phyloP scores from a whole-genome alignment of 129 eudicot genomes.

The Pittosporum tobira region DNA sequence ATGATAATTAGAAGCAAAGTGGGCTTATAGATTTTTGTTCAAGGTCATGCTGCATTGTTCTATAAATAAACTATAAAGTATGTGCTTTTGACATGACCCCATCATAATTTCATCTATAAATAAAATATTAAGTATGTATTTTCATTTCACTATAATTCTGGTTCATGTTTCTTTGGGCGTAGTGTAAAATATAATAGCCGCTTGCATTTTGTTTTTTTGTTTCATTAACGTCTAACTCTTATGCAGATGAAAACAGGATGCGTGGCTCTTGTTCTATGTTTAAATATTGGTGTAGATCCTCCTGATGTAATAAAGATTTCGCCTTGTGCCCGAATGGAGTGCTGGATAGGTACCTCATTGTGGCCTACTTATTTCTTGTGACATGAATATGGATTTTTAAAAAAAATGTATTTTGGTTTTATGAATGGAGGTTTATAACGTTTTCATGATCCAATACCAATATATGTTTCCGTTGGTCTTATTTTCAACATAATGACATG shows the following conservation, averaged over 20 bases:
- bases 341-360: slow-evolving; percentile 82
- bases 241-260: slow-evolving; percentile 99
- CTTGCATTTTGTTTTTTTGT: not conserved
- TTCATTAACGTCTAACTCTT: slow-evolving; percentile 4
- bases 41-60: too few species aligned
- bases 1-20: too few species aligned
- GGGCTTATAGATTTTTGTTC: too few species aligned
- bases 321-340: slow-evolving; percentile 99
- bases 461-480: too few species aligned
- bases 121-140: too few species aligned
- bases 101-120: too few species aligned
- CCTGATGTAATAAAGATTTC: slow-evolving; percentile 98
- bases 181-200: too few species aligned
- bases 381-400: not conserved
- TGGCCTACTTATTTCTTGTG: not conserved
- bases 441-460: not conserved
- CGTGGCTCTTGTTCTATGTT: slow-evolving; percentile 91
- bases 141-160: too few species aligned
- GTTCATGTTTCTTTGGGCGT: too few species aligned
- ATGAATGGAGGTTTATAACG: not conserved
- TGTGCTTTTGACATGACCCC: too few species aligned
- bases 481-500: too few species aligned
- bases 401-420: not conserved
- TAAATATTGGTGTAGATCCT: slow-evolving; percentile 88
- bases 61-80: too few species aligned